Base-by-base conservation (phyloP, 2,329 filamentous ascomycete genomes). In the Endocalyx cinctus region DNA sequence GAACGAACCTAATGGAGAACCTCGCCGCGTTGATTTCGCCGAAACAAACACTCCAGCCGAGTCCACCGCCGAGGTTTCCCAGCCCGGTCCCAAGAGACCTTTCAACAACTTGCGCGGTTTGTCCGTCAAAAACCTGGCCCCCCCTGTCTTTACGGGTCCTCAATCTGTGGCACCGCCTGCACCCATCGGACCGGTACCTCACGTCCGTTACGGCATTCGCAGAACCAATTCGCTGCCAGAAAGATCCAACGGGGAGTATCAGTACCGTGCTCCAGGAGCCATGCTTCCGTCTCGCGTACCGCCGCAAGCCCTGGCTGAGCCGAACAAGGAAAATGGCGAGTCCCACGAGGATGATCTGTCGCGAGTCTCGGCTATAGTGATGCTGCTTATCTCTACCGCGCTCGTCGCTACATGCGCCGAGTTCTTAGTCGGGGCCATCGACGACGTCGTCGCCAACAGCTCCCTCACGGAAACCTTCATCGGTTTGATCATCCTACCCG, bases 221-320 rank as follows among this genome's bases (percentile, higher is more conserved):
- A 74, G 84, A 34, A 85, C 84, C 14, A 86, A 77, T 53, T 88
- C 84, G 1, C 69, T 88, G 3, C 84, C 84, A 0, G 82, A 83
- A 47, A 74, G 81, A 13, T 69, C 87, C 8, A 77, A 74, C 39
- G 60, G 64, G 15, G 46, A 57, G 18, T 47, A 55, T 16, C 27
- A 29, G 27, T 16, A 10, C 5, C 27, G 15, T 13, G 11, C 27
- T 16, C 12, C 27, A 29, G 11, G 6, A 25, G 23, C 5, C 33
- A 17, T 4, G 25, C 14, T 17, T 12, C 11, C 17, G 12, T 14
- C n/a, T 29, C 18, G n/a, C n/a, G n/a, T n/a, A n/a, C 17, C 35
- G 25, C 31, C 12, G 19, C 14, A 25, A n/a, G n/a, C n/a, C n/a
- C n/a, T 29, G 30, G 48, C 28, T 5, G 53, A 55, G 4, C 54